Base-by-base conservation (phyloP, 345 rosid genomes). In the Boechera stricta region DNA sequence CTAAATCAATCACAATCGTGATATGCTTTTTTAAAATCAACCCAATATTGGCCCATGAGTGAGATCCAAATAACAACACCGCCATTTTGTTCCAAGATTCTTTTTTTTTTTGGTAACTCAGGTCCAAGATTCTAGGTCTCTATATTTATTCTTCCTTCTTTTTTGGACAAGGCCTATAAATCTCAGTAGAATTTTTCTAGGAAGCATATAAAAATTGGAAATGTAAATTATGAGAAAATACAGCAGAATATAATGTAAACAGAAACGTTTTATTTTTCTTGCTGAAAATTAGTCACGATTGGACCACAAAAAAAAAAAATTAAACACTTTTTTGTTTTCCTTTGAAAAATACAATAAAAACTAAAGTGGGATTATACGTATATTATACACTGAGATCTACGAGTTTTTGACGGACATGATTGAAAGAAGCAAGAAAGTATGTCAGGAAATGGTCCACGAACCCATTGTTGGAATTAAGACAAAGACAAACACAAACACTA, bases 391-490 rank as follows among this genome's bases (percentile, higher is more conserved):
- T 7, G 52, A 58, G 73, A 75, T 75, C 45, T 58, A 59, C 6
- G 42, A 4, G 4, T 52, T 28, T 47, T 67, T 55, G 44, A 67
- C 68, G 54, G 69, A 13, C 16, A 10, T 7, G 74, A 68, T 51
- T 67, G 45, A 75, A 60, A 49, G 28, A 28, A 60, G 55, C 62
- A 60, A 69, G 12, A 52, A 68, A 68, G 42, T 54, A 59, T 76
- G 79, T 68, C 79, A 68, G 74, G 63, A 60, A 65, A 68, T 68
- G 79, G 79, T 76, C 79, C 79, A 67, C 44, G 32, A 67, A 36
- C 66, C 73, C 53, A 58, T 75, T 45, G 58, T 66, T 47, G 33
- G 47, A 52, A 21, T 35, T 51, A 64, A 64, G 56, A 63, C 55
- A 24, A 41, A 62, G 54, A 62, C 54, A 21, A 26, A 26, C 28